A percentile compares a stretch with the other conserved stretches of the same genome.
These are phyloP conservation scores for Solanum sejunctum DNA, from an alignment of 257 asterid species.

Conservation along the genomic window DNA sequence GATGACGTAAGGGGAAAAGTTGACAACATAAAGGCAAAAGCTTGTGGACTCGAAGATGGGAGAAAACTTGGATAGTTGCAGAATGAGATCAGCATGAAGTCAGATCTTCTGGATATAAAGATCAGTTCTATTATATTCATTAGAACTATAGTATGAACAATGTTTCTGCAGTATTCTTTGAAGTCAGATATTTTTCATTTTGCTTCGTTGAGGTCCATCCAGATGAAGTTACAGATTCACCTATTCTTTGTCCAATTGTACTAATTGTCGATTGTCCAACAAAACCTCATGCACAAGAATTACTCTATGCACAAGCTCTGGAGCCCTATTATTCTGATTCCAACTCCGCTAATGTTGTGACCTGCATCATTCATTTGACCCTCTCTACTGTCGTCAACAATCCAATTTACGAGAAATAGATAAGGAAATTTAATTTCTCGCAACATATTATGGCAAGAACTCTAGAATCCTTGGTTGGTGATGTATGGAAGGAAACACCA, in stretches of 20 bases:
- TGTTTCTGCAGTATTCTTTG: not conserved
- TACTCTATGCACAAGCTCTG: not conserved
- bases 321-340: not conserved
- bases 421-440: not conserved
- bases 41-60: not conserved
- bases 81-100: not conserved
- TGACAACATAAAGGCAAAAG: not conserved
- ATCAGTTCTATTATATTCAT: not conserved
- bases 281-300: not conserved
- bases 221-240: not conserved
- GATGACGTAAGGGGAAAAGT: not conserved
- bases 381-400: not conserved
- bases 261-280: not conserved
- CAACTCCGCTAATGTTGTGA: not conserved
- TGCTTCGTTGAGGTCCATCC: not conserved
- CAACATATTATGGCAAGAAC: not conserved
- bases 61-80: not conserved
- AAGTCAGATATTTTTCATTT: not conserved
- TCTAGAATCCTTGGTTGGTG: too few relatives aligned
- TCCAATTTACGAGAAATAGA: not conserved
- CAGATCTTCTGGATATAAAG: not conserved
- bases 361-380: not conserved
- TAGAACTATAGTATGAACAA: not conserved
- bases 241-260: not conserved
- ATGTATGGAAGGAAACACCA: too few relatives aligned